phyloP scores from a whole-genome alignment of 768 basidiomycete genomes.

The Agrocybe praecox region DNA sequence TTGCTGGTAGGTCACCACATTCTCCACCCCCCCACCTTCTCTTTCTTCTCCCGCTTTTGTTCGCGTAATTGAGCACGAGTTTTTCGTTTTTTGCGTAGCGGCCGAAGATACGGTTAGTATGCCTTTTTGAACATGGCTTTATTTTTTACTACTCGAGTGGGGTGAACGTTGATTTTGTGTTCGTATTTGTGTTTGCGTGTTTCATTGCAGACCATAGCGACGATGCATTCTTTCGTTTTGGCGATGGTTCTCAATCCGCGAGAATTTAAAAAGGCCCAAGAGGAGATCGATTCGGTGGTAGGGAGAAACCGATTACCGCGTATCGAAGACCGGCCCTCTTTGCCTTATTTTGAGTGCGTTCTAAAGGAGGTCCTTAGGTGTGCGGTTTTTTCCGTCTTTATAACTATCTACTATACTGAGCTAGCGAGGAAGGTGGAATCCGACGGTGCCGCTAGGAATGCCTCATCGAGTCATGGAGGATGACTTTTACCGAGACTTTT shows the following conservation, averaged over 20 bases:
- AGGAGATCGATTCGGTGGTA: slow-evolving; percentile 51
- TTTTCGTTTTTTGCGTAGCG: too few species aligned
- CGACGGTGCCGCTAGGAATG: slow-evolving; percentile 50
- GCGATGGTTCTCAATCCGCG: slow-evolving; percentile 58
- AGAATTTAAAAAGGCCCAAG: slow-evolving; percentile 48
- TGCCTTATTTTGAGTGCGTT: slow-evolving; percentile 51
- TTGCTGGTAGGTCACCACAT: slow-evolving; percentile 39
- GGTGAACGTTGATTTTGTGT: not conserved
- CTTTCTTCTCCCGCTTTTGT: slow-evolving; percentile 10
- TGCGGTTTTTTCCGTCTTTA: slow-evolving; percentile 9
- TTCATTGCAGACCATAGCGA: slow-evolving; percentile 47
- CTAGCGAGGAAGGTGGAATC: slow-evolving; percentile 41
- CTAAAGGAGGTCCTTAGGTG: slow-evolving; percentile 51
- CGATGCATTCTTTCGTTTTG: slow-evolving; percentile 50
- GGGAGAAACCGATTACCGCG: slow-evolving; percentile 49
- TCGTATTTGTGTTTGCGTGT: too few species aligned
- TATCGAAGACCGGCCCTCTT: slow-evolving; percentile 40
- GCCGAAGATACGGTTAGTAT: slow-evolving; percentile 29
- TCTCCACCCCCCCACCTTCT: too few species aligned
- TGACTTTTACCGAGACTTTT: slow-evolving; percentile 48
- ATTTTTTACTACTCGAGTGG: not conserved
- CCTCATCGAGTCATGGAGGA: slow-evolving; percentile 56
- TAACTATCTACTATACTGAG: slow-evolving; percentile 7
- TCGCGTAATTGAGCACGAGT: slow-evolving; percentile 11
- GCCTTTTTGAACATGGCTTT: not conserved